phyloP scores from a whole-genome alignment of 306 rosid genomes.

The Lathyrus tuberosus region DNA sequence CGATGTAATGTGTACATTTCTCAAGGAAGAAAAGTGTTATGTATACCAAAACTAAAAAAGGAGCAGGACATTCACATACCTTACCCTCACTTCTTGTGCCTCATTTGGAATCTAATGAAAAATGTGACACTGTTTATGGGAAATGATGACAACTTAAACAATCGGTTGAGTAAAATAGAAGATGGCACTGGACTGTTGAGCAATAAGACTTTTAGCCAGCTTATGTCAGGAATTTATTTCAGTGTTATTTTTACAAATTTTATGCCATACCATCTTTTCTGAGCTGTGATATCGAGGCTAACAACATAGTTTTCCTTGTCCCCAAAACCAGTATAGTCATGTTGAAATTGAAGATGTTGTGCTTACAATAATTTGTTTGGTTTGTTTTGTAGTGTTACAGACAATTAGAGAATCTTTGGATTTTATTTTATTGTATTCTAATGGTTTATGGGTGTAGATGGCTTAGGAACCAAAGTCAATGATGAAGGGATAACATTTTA shows the following conservation, averaged over 20 bases:
- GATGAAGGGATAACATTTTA: slow-evolving; percentile 78
- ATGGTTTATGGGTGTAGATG: slow-evolving; percentile 61
- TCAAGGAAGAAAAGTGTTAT: neutral
- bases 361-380: neutral
- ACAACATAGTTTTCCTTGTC: slow-evolving; percentile 2
- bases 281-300: slow-evolving; percentile 7
- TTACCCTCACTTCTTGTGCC: neutral
- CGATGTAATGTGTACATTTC: neutral
- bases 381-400: slow-evolving; percentile 6
- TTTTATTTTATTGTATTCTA: slow-evolving; percentile 21
- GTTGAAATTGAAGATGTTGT: slow-evolving; percentile 3
- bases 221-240: neutral
- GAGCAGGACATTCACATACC: neutral
- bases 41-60: no score
- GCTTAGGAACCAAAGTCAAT: slow-evolving; percentile 84
- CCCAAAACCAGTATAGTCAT: neutral
- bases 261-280: neutral
- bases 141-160: slow-evolving; percentile 7
- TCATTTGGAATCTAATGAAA: slow-evolving; percentile 15
- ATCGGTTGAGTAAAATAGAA: neutral
- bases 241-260: neutral
- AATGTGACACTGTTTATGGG: neutral
- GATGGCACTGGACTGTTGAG: slow-evolving; percentile 17
- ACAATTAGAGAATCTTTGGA: slow-evolving; percentile 14
- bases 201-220: slow-evolving; percentile 18